Base-by-base conservation (phyloP, 345 rosid species). In the Melaleuca quinquenervia region DNA sequence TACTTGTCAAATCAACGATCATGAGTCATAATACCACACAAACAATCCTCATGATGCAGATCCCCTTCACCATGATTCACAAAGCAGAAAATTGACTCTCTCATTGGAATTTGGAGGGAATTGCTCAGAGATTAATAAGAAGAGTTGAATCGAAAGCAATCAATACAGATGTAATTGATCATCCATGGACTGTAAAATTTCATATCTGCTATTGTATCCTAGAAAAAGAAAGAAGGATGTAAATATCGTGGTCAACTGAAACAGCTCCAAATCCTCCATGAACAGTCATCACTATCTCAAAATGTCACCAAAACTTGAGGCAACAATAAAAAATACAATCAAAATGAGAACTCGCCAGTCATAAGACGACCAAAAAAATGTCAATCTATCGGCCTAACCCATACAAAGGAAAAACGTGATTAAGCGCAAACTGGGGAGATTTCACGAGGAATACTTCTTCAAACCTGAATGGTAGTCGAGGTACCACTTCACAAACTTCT, bases 401-500 rank as follows among this genome's bases (percentile, higher is more conserved):
- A 16, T 64, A 64, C 21, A 64, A 64, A 29, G 10, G 76, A 32
- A 7, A 29, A 64, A 44, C 1, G 6, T 16, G 45, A 32, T 64
- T 32, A 64, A 32, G 76, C 21, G 76, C 76, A 64, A 64, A 64
- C 22, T 64, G 76, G 11, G 22, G 76, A 64, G 76, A 64, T 64
- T 80, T 89, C 88, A 88, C 86, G 86, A 90, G 14, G 93, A 90
- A 84, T 90, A 90, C 86, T 32, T 87, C 90, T 89, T 92, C 89
- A 88, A 90, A 87, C 85, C 89, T 12, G 88, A 82, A 88, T 95
- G 90, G 84, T 91, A 92, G 16, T 90, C 86, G 87, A 91, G 86
- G 41, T 94, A 95, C 98, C 98, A 93, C 85, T 89, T 91, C 87
- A 93, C 96, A 87, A 95, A 95, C 93, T 95, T 93, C 87, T 92